These are phyloP conservation scores for Colletotrichum tamarilloi DNA, from an alignment of 2,329 filamentous ascomycete genomes.

Conservation along the genomic window DNA sequence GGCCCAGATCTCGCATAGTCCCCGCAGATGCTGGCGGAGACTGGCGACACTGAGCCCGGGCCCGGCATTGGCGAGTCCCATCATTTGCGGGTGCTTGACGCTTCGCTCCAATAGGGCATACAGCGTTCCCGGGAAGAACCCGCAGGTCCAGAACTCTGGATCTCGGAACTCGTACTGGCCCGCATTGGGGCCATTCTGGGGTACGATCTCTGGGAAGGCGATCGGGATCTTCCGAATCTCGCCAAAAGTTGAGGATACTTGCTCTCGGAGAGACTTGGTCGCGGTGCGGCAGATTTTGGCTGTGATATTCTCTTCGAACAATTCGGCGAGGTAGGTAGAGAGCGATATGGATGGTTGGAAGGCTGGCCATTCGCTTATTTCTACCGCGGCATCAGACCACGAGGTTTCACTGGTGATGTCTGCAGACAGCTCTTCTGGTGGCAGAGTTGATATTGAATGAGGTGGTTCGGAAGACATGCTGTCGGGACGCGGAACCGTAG, in stretches of 20 bases:
- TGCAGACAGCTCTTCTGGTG: neutral
- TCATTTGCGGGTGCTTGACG: slow-evolving; percentile 43
- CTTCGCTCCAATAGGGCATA: slow-evolving; percentile 48
- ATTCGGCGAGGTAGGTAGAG: neutral
- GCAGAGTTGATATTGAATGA: neutral
- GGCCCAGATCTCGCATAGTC: slow-evolving; percentile 46
- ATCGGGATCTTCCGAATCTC: slow-evolving; percentile 26
- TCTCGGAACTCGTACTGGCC: slow-evolving; percentile 34
- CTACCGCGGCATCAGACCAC: neutral
- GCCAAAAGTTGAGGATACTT: neutral
- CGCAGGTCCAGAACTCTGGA: slow-evolving; percentile 47
- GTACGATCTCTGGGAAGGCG: slow-evolving; percentile 37
- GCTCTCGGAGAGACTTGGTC: slow-evolving; percentile 27
- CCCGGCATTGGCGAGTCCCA: slow-evolving; percentile 1
- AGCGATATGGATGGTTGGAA: neutral
- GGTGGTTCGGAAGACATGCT: slow-evolving; percentile 4
- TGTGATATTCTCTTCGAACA: slow-evolving; percentile 36
- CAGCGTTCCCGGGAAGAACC: slow-evolving; percentile 52
- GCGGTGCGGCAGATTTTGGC: slow-evolving; percentile 38
- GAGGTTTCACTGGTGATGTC: slow-evolving; percentile 14
- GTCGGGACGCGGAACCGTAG: neutral
- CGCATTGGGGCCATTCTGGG: slow-evolving; percentile 32
- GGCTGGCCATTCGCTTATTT: neutral
- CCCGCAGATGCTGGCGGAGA: slow-evolving; percentile 22
- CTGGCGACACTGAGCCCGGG: slow-evolving; percentile 36